These are phyloP conservation scores for Brassica cretica DNA, from an alignment of 345 rosid species.

Conservation along the genomic window DNA sequence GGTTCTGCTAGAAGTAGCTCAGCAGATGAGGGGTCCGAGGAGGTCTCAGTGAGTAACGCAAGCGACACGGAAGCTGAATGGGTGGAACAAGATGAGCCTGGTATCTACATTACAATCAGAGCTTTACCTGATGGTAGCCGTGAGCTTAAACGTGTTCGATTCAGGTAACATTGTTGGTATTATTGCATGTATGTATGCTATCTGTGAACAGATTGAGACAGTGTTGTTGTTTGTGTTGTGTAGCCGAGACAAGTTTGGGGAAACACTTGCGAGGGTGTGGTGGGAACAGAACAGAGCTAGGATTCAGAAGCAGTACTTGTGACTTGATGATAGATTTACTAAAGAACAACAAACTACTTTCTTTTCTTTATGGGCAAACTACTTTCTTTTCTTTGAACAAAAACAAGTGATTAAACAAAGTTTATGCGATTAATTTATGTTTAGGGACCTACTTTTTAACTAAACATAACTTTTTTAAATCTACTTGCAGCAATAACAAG, in stretches of 20 bases:
- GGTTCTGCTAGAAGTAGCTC: constrained; percentile 70
- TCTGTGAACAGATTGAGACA: neutral
- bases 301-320: constrained; percentile 89
- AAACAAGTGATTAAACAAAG: neutral
- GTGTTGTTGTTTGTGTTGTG: constrained; percentile 35
- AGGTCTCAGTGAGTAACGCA: constrained; percentile 84
- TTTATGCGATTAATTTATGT: neutral
- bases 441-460: neutral
- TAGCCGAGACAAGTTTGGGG: constrained; percentile 92
- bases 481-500: neutral
- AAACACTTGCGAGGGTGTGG: constrained; percentile 86
- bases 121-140: constrained; percentile 70
- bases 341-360: neutral
- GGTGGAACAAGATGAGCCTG: constrained; percentile 95
- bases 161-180: constrained; percentile 55
- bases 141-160: constrained; percentile 92
- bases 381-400: neutral
- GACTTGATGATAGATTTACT: constrained; percentile 28
- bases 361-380: neutral
- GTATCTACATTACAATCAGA: constrained; percentile 86
- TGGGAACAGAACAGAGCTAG: constrained; percentile 95
- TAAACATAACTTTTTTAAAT: neutral
- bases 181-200: neutral
- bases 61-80: constrained; percentile 91
- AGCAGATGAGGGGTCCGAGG: constrained; percentile 60